Base-by-base conservation (phyloP, 345 rosid species). In the Arabis hirsuta region DNA sequence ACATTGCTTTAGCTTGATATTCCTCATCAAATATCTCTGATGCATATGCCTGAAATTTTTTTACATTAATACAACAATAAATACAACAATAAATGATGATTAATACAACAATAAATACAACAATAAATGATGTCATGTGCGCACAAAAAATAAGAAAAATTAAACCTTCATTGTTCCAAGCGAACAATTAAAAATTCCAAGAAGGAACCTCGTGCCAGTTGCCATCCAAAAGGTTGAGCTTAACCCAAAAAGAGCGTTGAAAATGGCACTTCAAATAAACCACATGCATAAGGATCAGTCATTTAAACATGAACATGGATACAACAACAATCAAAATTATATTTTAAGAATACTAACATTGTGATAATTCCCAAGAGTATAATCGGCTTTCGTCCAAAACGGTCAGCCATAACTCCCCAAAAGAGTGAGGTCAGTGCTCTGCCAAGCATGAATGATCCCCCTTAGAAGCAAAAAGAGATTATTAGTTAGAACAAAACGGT, bases 201-300 rank as follows among this genome's bases (percentile, higher is more conserved):
- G 83, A 53, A 91, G 91, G 84, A 91, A 91, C 84, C 98, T 86
- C 24, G 88, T 83, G 55, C 55, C 44, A 31, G 91, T 39, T 1
- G 98, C 98, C 98, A 94, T 94, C 97, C 95, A 89, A 65, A 91
- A 88, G 57, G 88, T 94, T 27, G 78, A 45, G 65, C 98, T 89
- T 26, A 94, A 87, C 57, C 97, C 98, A 72, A 89, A 91, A 24
- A 94, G 86, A 26, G 92, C 84, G 82, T 91, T 94, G 87, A 88
- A 89, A 62, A 91, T 70, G 13, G 87, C 91, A 81, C 98, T 91
- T 90, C 64, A 27, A 27, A 58, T 13, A 66, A 66, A 34, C 2
- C 27, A 36, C n/a, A 10, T 39, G 19, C 4, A 29, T 29, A 3
- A 27, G 34, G 6, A 31, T 43, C 16, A 46, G 32, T 26, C 53